A percentile compares a stretch with the other conserved stretches of the same genome.
phyloP scores from a whole-genome alignment of 768 basidiomycete genomes.

The Psilocybe azurescens region DNA sequence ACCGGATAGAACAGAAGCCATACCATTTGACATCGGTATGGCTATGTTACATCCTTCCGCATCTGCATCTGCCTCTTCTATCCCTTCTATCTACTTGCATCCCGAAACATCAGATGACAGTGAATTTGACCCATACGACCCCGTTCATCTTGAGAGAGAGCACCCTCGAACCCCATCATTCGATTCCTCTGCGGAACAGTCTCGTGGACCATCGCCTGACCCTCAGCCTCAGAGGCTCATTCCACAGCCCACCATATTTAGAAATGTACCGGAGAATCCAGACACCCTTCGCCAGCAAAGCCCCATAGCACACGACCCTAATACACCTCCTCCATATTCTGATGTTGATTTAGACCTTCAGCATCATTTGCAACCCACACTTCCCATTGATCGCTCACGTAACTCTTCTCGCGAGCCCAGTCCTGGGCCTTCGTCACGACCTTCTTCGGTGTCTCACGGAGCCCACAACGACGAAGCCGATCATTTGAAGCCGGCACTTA shows the following conservation, averaged over 20 bases:
- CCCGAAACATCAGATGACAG: conserved; percentile 17
- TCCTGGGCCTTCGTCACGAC: neutral
- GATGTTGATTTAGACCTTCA: conserved; percentile 7
- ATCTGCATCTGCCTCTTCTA: conserved; percentile 16
- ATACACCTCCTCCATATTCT: conserved; percentile 19
- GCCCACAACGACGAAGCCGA: neutral
- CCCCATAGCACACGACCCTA: conserved; percentile 1
- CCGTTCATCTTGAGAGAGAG: conserved; percentile 21
- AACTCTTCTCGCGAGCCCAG: conserved; percentile 12
- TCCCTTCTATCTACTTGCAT: conserved; percentile 21
- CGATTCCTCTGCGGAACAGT: conserved; percentile 6
- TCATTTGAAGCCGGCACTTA: neutral
- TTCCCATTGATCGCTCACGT: conserved; percentile 8
- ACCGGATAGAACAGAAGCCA: conserved; percentile 16
- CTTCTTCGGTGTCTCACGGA: neutral
- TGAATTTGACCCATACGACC: conserved; percentile 33
- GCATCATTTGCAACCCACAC: conserved; percentile 1
- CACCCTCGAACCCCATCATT: conserved; percentile 26
- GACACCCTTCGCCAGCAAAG: neutral
- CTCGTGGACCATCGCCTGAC: conserved; percentile 16
- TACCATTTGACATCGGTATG: conserved; percentile 32
- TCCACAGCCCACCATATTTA: conserved; percentile 4
- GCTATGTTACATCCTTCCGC: conserved; percentile 28
- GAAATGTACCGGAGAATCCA: conserved; percentile 2
- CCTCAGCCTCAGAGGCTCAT: conserved; percentile 9